Percentiles rank a stretch among this genome's conserved stretches.
Conservation (phyloP, 164 flowering plant species). For the Vitis rupestris region DNA sequence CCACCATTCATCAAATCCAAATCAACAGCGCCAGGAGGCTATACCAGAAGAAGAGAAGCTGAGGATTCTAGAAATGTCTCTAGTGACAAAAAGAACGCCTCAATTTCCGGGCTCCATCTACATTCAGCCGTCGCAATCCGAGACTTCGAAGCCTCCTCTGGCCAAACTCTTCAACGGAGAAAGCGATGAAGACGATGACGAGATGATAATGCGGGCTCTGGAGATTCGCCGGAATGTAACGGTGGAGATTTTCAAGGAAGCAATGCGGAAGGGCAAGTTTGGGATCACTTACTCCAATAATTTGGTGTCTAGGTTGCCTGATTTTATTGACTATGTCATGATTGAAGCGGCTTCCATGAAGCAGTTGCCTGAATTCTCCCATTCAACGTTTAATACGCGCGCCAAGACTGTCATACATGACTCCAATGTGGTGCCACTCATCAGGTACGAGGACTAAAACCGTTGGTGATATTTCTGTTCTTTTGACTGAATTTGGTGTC, state of each 20-base stretch:
- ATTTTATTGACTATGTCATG: constrained; percentile 72
- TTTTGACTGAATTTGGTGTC: not conserved
- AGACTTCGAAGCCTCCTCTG: constrained; percentile 24
- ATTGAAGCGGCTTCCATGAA: constrained; percentile 80
- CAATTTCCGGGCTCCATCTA: constrained; percentile 73
- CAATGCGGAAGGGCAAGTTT: constrained; percentile 64
- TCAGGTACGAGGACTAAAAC: constrained; percentile 48
- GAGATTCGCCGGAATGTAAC: constrained; percentile 72
- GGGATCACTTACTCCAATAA: constrained; percentile 71
- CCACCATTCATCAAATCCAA: constrained; percentile 17
- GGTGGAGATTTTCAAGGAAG: constrained; percentile 55
- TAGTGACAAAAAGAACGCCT: constrained; percentile 47
- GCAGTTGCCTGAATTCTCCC: constrained; percentile 46
- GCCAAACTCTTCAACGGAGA: not conserved
- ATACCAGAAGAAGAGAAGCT: constrained; percentile 30
- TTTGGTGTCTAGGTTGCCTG: constrained; percentile 43
- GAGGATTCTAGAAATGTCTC: constrained; percentile 39
- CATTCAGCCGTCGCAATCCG: constrained; percentile 21
- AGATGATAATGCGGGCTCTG: constrained; percentile 60
- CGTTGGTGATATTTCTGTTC: not conserved
- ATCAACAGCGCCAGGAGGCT: not conserved
- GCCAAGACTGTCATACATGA: constrained; percentile 53
- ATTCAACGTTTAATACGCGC: constrained; percentile 57
- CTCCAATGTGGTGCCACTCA: constrained; percentile 65
- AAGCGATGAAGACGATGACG: constrained; percentile 31